Evolutionary conservation across 345 rosid species (phyloP), one percentile per base, ranked within the genome.

Genomic region (Aurinia saxatilis): DNA sequence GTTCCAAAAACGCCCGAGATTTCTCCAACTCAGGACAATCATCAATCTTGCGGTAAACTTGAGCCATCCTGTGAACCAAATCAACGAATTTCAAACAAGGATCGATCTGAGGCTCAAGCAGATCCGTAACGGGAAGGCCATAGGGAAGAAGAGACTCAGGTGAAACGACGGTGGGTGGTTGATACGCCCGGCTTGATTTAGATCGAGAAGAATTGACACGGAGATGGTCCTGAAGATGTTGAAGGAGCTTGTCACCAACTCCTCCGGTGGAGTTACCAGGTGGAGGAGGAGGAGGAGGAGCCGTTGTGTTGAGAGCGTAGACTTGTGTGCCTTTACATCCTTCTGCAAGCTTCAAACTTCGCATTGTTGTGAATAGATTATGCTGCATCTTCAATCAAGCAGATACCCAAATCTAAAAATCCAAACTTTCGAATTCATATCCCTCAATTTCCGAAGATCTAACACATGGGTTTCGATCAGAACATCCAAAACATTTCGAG

Each of bases 301-400:
- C 79, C 11, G 78, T 75, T 13, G 84, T 73, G 54, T 87, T 80
- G 60, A 83, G 61, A 37, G 95, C 83, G 40, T 78, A 85, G 4
- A 85, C 84, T 49, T 85, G 93, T 0, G 84, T 71, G 14, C 88
- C 84, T 75, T 89, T 92, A 75, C 90, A 93, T 30, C 95, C 90
- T 57, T 93, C 99, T 4, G 82, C 64, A 60, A 82, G 71, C 68
- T 85, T 87, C 75, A 92, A 62, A 78, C 90, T 87, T 67, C 98
- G 93, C 90, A 90, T 90, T 73, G 91, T 77, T 8, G 91, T 47
- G 69, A 89, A 85, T 54, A 88, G 71, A 70, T 83, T 91, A 56
- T 85, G 81, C 75, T 87, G 95, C 96, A 87, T 90, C 81, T 75
- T 72, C 64, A 72, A 66, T 57, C 55, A 44, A 50, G 12, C 49